These are phyloP conservation scores for Mycena sp. DNA, from an alignment of 1,284 basidiomycete species.

Conservation along the genomic window DNA sequence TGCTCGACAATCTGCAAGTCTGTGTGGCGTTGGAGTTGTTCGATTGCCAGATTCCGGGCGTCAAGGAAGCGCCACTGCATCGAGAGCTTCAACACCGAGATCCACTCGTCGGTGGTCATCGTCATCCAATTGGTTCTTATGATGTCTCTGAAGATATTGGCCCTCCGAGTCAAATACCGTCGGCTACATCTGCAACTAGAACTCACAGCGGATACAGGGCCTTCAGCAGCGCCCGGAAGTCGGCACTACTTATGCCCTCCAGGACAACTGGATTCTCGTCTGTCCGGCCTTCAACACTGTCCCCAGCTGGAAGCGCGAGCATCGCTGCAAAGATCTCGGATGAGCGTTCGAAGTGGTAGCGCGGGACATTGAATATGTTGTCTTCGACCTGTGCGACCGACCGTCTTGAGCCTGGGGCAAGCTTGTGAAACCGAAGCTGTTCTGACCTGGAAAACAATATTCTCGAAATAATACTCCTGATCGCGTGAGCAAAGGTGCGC, in stretches of 20 bases:
- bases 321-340: conserved; percentile 45
- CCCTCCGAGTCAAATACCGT: not conserved
- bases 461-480: conserved; percentile 27
- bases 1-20: conserved; percentile 19
- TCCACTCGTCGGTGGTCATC: conserved; percentile 24
- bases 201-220: conserved; percentile 49
- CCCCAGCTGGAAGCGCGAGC: conserved; percentile 39
- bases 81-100: conserved; percentile 35
- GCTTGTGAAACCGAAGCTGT: not conserved
- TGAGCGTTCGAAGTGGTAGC: conserved; percentile 41
- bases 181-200: not conserved
- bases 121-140: conserved; percentile 13
- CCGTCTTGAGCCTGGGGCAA: not conserved
- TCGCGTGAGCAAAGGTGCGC: not conserved
- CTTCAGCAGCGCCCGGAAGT: conserved; percentile 48
- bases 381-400: conserved; percentile 41
- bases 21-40: conserved; percentile 8
- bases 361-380: conserved; percentile 46
- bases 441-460: conserved; percentile 23
- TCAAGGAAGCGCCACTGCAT: conserved; percentile 37
- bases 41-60: conserved; percentile 30
- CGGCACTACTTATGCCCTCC: conserved; percentile 41
- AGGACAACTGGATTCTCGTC: conserved; percentile 48
- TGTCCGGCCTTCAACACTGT: conserved; percentile 42
- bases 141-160: conserved; percentile 23